These are phyloP conservation scores for Phytophthora cryptogea DNA, from an alignment of 352 stramenopile genomes.

Conservation along the genomic window DNA sequence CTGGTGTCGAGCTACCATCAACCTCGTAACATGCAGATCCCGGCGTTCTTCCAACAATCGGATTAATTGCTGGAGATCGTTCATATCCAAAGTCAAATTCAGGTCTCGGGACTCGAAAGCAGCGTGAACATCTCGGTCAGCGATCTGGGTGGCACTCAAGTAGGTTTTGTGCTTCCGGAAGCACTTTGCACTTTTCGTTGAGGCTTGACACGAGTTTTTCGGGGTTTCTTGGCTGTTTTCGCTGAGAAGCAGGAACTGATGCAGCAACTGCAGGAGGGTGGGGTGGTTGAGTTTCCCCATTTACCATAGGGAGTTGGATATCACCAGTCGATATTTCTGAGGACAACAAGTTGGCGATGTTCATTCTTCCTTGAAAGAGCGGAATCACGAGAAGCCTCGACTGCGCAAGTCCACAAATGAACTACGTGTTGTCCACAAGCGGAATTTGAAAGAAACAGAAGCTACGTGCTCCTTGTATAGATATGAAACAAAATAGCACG, in stretches of 20 bases:
- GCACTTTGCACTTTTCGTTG: background rate
- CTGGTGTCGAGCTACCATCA: constrained; percentile 11
- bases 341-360: constrained; percentile 1
- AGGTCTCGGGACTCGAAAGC: constrained; percentile 21
- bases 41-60: constrained; percentile 15
- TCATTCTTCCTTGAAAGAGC: constrained; percentile 3
- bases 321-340: background rate
- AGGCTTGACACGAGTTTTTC: background rate
- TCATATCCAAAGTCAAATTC: constrained; percentile 39
- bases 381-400: too few relatives aligned
- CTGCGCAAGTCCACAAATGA: background rate
- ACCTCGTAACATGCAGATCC: constrained; percentile 11
- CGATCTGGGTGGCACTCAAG: constrained; percentile 17
- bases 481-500: constrained; percentile 1
- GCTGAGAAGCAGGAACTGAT: background rate
- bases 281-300: background rate
- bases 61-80: constrained; percentile 28
- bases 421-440: background rate
- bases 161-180: constrained; percentile 13
- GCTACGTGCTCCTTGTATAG: background rate
- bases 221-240: background rate
- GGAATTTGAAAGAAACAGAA: background rate
- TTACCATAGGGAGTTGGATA: background rate
- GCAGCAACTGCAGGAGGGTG: background rate
- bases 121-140: constrained; percentile 18